Evolutionary conservation across 192 early-diverging fungal species (phyloP), one percentile per base, ranked within the genome.

Genomic region (Rhizoclosmatium sp.): DNA sequence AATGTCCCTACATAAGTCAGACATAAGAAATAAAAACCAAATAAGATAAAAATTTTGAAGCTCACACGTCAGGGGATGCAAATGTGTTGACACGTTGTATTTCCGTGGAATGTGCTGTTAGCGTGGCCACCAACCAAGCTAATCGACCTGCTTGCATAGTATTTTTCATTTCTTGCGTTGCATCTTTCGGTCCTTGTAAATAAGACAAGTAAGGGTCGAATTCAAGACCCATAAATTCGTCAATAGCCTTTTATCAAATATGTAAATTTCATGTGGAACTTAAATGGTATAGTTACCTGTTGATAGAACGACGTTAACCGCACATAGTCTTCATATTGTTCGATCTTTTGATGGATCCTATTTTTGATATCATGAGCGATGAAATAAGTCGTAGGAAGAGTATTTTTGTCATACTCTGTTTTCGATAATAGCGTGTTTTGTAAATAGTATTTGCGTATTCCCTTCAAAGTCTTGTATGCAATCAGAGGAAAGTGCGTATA

Each of bases 191-290:
- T 12, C 59, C 69, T 46, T 72, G 59, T n/a, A 80, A 48, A 51
- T 74, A 80, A 39, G 60, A 12, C 10, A 65, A 23, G 48, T 80
- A 80, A 23, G 78, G 78, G 16, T 80, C 78, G 42, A 64, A 80
- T 4, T 48, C 47, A 21, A 71, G 78, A 4, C 78, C 78, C 69
- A 80, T 73, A 64, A 73, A 80, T n/a, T 59, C 59, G 41, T 80
- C 78, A 19, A 80, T 1, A 10, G 19, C 49, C 78, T 80, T 40
- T 10, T 46, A 7, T 75, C 44, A 41, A 44, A n/a, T 12, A 65
- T 59, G 56, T 39, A 21, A 73, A 73, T 59, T 16, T 59, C 19
- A 3, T 59, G 58, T 59, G 19, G 58, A 16, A 21, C 58, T 16
- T 21, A 41, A 70, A 47, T 65, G 40, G 16, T 70, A 16, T 16